Base-by-base conservation (phyloP, 345 rosid genomes). In the Linum tenue region DNA sequence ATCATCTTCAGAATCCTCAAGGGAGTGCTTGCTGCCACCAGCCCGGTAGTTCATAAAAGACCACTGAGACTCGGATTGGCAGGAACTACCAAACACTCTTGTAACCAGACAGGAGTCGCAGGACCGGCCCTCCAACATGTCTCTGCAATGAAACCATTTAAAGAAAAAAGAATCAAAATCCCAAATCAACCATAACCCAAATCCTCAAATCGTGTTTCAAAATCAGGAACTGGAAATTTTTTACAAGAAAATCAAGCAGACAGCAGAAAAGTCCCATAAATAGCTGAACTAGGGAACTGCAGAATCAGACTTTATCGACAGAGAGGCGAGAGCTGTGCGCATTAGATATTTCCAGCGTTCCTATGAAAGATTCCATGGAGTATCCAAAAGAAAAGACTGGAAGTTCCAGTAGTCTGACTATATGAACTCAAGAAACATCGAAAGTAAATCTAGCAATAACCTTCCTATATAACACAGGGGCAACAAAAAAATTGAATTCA, bases 101-200 rank as follows among this genome's bases (percentile, higher is more conserved):
- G 85, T 64, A 51, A 73, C 70, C 76, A 82, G 72, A 77, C 83
- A 79, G 57, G 77, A 78, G 60, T 81, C 78, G 66, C 63, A 70
- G 83, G 82, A 74, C 68, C 81, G 85, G 39, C 85, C 83, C 77
- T 91, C 94, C 80, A 88, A 78, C 97, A 88, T 91, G 56, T 82
- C 79, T 77, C 67, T 70, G 68, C 63, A 61, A 62, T 67, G 66
- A 68, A 43, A 55, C 65, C 67, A 68, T 53, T 16, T 43, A 64
- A 67, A 60, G 10, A 43, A 55, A 56, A 57, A 38, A 9, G 59
- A 64, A 43, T 39, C 63, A 36, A 37, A 39, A 60, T 16, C 50
- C 67, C 70, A 36, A 71, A 51, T 65, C 69, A 56, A 36, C 53
- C 40, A 41, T 14, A 60, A 37, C 50, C 56, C 2, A 42, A 57